Base-by-base conservation (phyloP, 2,329 filamentous ascomycete genomes). In the Epichloe sibirici region DNA sequence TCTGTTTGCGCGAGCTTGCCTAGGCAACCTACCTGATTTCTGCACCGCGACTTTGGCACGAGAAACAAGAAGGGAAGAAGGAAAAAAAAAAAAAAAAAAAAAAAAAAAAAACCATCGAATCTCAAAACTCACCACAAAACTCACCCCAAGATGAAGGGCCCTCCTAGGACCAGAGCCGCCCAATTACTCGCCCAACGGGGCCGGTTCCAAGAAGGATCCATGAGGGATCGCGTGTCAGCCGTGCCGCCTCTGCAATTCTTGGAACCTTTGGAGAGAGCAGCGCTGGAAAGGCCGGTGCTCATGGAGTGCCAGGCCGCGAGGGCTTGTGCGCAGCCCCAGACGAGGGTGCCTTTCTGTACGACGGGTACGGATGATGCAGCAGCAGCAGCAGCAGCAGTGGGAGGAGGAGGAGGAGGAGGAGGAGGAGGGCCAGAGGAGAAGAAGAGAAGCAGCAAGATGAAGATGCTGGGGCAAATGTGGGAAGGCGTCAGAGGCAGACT, bases 181-280 rank as follows among this genome's bases (percentile, higher is more conserved):
- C 64, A 51, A 28, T 39, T 57, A 21, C 43, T 60, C 60, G 35
- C 57, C 55, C 52, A 66, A 59, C 55, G 49, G 44, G 55, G 80
- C 71, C 65, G 81, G 69, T 74, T 94, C 77, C 62, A 84, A 39
- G 90, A 95, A 69, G 90, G 86, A 42, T 91, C 85, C 62, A 91
- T 95, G 87, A 88, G 84, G 62, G 88, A 94, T 67, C 82, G 86
- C 57, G 74, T 79, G 35, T 90, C 86, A 62, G 77, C 81, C 54
- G 78, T 75, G 54, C 88, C 88, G 31, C 87, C 87, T 0, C 74
- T 78, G 45, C 75, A 81, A 42, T 90, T 86, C 65, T 74, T 86
- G 43, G 81, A 66, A 23, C 65, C 67, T 11, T 64, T 66, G 15
- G 64, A 68, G 57, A 58, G 55, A 37, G 64, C 59, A 47, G 61